A percentile compares a stretch with the other conserved stretches of the same genome.
phyloP scores from a whole-genome alignment of 148 eudicot species.

The Chenopodium berlandieri region DNA sequence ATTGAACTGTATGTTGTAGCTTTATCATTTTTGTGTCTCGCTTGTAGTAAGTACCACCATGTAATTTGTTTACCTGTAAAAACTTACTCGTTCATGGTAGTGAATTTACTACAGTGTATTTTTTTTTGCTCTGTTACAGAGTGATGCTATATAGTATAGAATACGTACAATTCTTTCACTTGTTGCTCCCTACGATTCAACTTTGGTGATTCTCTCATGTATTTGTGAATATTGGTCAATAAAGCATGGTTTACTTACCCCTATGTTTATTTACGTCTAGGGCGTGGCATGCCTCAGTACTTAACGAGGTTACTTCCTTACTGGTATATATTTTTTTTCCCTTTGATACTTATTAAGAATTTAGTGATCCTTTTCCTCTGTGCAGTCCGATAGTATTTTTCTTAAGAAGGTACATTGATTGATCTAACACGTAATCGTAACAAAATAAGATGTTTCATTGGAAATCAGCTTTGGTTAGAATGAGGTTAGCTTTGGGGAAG shows the following conservation, averaged over 20 bases:
- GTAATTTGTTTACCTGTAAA: background rate
- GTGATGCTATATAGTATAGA: background rate
- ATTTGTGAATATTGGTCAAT: constrained; percentile 9
- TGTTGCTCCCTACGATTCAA: background rate
- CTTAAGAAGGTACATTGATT: no score
- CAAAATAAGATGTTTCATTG: no score
- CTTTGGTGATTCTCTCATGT: background rate
- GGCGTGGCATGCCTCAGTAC: background rate
- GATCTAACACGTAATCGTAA: no score
- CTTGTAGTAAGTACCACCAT: background rate
- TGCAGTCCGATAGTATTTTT: no score
- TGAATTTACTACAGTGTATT: background rate
- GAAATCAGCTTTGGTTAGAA: no score
- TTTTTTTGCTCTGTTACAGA: background rate
- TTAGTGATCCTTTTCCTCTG: background rate
- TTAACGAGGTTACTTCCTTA: background rate
- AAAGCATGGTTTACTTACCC: background rate
- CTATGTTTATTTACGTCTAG: background rate
- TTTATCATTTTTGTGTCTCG: constrained; percentile 1
- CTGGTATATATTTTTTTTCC: background rate
- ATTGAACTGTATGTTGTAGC: constrained; percentile 21
- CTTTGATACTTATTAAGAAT: no score
- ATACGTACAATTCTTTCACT: background rate
- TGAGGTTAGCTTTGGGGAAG: no score
- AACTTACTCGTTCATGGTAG: background rate